Base-by-base conservation (phyloP, 2,329 filamentous ascomycete genomes). In the Nigrospora sphaerica region DNA sequence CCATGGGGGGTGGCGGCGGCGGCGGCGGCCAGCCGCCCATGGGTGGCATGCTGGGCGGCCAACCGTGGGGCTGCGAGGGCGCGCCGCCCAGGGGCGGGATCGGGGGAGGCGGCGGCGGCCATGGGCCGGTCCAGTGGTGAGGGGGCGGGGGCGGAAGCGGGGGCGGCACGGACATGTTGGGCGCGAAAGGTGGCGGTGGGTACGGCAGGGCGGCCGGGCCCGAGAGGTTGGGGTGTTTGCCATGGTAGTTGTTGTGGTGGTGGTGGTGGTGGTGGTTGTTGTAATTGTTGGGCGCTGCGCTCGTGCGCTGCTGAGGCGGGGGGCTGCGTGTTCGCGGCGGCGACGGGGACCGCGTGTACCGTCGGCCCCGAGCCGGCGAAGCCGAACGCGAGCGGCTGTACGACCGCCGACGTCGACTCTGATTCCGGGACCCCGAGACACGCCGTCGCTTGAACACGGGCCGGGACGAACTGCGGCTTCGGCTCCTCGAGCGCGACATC, bases 381-480 rank as follows among this genome's bases (percentile, higher is more conserved):
- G 42, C 54, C n/a, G 60, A 62, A n/a, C 58, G 52, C 16, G 57
- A 60, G 35, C 42, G 53, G 51, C 48, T 49, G 34, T 51, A 52
- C 42, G 46, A 49, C 36, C 52, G 45, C 1, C 38, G 37, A 10
- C 55, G 50, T 36, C 54, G 51, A 46, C 51, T 54, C 13, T 49
- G 52, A 44, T 54, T 58, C 4, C 50, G 50, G 2, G 55, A 55
- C 39, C 58, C 62, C 16, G 68, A 68, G n/a, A 68, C 49, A 2
- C 70, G 63, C 17, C 62, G 62, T 38, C 68, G 61, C 51, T 72
- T 73, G 44, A 64, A 66, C 3, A 63, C 61, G 0, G 67, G 67
- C 2, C 60, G 62, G 3, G 61, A 62, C 11, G 61, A 61, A 45
- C 58, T 64, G 41, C 63, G 60, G 44, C 66, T 68, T 3, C 59